Evolutionary conservation across 768 basidiomycete species (phyloP).

Genomic region (Crucibulum laeve): DNA sequence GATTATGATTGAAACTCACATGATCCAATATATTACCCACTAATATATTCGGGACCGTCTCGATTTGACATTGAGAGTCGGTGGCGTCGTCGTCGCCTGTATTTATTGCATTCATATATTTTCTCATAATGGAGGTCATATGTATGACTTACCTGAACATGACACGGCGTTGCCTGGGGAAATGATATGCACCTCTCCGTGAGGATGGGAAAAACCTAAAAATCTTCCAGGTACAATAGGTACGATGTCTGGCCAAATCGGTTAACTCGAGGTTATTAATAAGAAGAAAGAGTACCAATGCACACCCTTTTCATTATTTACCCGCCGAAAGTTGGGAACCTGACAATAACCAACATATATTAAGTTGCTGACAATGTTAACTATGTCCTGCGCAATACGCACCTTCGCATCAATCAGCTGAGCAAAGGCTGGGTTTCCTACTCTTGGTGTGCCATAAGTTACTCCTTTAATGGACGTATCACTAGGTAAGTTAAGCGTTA

Average conservation of each 20-base stretch:
- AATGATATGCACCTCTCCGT: constrained; percentile 54
- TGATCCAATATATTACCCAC: constrained; percentile 49
- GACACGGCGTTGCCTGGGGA: constrained; percentile 28
- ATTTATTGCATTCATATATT: not conserved
- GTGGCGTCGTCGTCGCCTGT: constrained; percentile 51
- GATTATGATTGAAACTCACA: constrained; percentile 17
- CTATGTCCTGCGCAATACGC: not conserved
- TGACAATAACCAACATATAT: too few relatives aligned
- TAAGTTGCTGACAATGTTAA: not conserved
- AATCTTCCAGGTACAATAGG: constrained; percentile 53
- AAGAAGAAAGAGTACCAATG: not conserved
- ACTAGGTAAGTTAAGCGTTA: constrained; percentile 34
- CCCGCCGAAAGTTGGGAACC: constrained; percentile 32
- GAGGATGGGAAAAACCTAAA: constrained; percentile 46
- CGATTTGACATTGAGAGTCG: constrained; percentile 49
- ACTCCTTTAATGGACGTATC: constrained; percentile 27
- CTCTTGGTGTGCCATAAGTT: constrained; percentile 40
- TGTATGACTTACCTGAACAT: constrained; percentile 26
- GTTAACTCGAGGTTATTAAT: not conserved
- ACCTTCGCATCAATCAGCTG: constrained; percentile 44
- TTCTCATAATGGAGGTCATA: not conserved
- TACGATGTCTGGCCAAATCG: constrained; percentile 30
- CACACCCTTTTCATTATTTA: constrained; percentile 33
- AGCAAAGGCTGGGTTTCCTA: constrained; percentile 35
- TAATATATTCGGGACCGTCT: constrained; percentile 50